These are phyloP conservation scores for Penicillium nucicola DNA, from an alignment of 495 filamentous ascomycete species.

Conservation along the genomic window DNA sequence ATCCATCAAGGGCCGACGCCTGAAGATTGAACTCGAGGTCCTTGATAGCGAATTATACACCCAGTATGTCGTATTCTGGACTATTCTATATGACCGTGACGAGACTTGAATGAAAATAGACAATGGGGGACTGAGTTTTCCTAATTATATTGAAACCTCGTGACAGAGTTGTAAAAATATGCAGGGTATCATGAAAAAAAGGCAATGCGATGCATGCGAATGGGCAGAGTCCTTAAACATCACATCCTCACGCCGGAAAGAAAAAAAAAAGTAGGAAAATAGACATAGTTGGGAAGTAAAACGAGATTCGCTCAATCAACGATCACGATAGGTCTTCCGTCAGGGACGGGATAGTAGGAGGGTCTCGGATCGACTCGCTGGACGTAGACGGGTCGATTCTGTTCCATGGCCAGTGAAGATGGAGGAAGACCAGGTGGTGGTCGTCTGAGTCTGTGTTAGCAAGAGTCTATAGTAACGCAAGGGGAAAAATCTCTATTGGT, in stretches of 20 bases:
- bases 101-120: not conserved
- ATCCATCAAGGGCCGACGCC: not conserved
- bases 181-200: conserved; percentile 35
- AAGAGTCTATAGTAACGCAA: not conserved
- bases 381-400: conserved; percentile 27
- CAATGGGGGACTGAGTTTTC: not conserved
- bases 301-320: conserved; percentile 25
- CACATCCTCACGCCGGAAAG: not conserved
- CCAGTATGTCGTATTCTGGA: not conserved
- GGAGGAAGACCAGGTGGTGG: conserved; percentile 9
- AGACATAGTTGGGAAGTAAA: not conserved
- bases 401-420: conserved; percentile 18
- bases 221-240: not conserved
- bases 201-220: conserved; percentile 6
- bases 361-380: conserved; percentile 21
- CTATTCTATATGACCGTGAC: not conserved
- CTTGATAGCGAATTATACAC: conserved; percentile 7
- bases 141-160: conserved; percentile 1
- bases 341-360: conserved; percentile 17
- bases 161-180: conserved; percentile 18
- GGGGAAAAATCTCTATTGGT: not conserved
- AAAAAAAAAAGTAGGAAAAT: not conserved
- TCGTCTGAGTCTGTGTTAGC: conserved; percentile 16
- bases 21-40: not conserved
- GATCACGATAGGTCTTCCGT: conserved; percentile 28